A percentile compares a stretch with the other conserved stretches of the same genome.
These are phyloP conservation scores for Scenedesmus sp. DNA, from an alignment of 163 green algal genomes.

Conservation along the genomic window DNA sequence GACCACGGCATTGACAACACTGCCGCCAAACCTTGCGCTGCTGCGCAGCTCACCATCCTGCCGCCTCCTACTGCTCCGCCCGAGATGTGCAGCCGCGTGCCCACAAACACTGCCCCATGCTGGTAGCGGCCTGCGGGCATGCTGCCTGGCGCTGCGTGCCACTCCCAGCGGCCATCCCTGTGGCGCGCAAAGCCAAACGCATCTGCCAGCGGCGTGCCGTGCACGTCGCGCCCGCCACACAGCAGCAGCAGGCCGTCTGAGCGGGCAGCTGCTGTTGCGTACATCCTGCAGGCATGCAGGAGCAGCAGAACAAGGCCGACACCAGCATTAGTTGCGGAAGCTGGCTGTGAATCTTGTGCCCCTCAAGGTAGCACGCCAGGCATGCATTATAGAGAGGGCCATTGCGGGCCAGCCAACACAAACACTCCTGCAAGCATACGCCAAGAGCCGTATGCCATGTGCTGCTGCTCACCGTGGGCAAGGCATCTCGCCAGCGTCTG, in stretches of 20 bases:
- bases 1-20: not conserved
- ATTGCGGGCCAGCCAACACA: not conserved
- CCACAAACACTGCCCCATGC: constrained; percentile 95
- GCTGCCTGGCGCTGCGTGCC: constrained; percentile 94
- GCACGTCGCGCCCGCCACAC: constrained; percentile 91
- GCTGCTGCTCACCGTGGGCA: constrained; percentile 71
- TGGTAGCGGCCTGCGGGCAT: constrained; percentile 96
- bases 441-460: not conserved
- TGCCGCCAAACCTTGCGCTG: not conserved
- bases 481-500: constrained; percentile 84
- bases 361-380: no score
- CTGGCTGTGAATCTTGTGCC: not conserved
- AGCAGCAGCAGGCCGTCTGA: constrained; percentile 96
- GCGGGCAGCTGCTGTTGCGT: constrained; percentile 92
- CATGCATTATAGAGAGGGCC: no score
- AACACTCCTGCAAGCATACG: not conserved
- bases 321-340: not conserved
- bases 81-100: constrained; percentile 92
- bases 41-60: constrained; percentile 79
- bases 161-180: constrained; percentile 98
- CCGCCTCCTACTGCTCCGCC: constrained; percentile 97
- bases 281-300: constrained; percentile 88
- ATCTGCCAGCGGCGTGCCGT: constrained; percentile 89
- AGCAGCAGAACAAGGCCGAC: not conserved
- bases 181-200: constrained; percentile 97